Evolutionary conservation across 2,329 filamentous ascomycete genomes (phyloP).

Genomic region (Coniochaeta hoffmannii): DNA sequence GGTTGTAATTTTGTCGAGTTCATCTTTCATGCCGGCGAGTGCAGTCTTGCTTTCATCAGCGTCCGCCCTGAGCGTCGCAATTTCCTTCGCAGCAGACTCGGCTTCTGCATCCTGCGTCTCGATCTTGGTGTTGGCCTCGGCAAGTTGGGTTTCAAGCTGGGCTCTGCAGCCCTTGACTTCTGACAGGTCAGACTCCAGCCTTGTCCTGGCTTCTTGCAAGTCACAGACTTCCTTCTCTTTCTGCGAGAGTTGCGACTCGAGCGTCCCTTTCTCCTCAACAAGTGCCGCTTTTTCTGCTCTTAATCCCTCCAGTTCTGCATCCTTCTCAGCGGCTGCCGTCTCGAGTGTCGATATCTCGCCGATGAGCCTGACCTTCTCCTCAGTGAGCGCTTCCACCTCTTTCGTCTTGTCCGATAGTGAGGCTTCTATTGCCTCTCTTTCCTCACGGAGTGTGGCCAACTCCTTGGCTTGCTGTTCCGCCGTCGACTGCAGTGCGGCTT

Average conservation of each 20-base stretch:
- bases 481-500: neutral
- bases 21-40: slow-evolving; percentile 7
- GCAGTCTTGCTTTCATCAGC: slow-evolving; percentile 7
- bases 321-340: neutral
- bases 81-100: slow-evolving; percentile 10
- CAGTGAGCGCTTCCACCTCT: neutral
- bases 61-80: slow-evolving; percentile 14
- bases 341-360: neutral
- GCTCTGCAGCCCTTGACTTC: slow-evolving; percentile 11
- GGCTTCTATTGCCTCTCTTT: neutral
- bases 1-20: slow-evolving; percentile 12
- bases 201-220: slow-evolving; percentile 15
- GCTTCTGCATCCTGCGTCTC: slow-evolving; percentile 4
- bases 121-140: slow-evolving; percentile 12
- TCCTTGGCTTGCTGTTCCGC: slow-evolving; percentile 11
- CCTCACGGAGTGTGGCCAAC: neutral
- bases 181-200: slow-evolving; percentile 16
- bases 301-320: slow-evolving; percentile 7
- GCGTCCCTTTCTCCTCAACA: slow-evolving; percentile 16
- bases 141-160: slow-evolving; percentile 10
- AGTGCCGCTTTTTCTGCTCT: slow-evolving; percentile 13
- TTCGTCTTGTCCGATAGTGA: slow-evolving; percentile 2
- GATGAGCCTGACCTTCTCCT: neutral
- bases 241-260: slow-evolving; percentile 7
- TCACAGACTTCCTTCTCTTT: slow-evolving; percentile 10